Base-by-base conservation (phyloP, 2,329 filamentous ascomycete species). In the Sordariomycetes sp. region DNA sequence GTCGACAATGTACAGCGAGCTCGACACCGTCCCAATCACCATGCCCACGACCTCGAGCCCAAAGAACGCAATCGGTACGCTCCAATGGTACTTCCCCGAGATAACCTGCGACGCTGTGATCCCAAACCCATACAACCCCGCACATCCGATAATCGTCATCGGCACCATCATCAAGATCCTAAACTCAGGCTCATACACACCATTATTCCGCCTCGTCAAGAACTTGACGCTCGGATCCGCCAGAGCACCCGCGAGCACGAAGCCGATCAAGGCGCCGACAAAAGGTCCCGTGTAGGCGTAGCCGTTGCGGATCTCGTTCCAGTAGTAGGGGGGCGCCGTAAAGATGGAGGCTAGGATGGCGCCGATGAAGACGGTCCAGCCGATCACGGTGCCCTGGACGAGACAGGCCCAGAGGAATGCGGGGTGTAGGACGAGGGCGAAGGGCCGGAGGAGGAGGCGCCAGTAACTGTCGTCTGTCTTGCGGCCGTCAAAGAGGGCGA, bases 351-450 rank as follows among this genome's bases (percentile, higher is more conserved):
- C 87, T 52, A 95, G 74, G 62, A 94, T 83, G 60, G 94, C 86
- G 58, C 89, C 87, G 62, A 95, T 92, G 66, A 96, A 89, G 17
- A 96, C 89, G 1, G 91, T 95, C 91, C 92, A 97, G 62, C 91
- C 92, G 65, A 96, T 96, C 66, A 96, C 82, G 4, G 88, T 82
- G 17, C 91, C 91, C 76, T 96, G 91, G 54, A 91, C 89, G 3
- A 96, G 75, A 64, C 76, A 77, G 25, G 76, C 77, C 88, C 90
- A 96, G 48, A 95, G 70, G 63, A 96, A 89, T 8, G 88, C 89
- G 0, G 90, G 91, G 67, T 96, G 91, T 7, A 87, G 68, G 63
- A 95, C 86, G 1, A 96, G 78, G 0, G 89, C 89, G 56, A 96
- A 85, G 0, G 91, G 92, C 2, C 91, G 81, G n/a, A 84, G 65